Evolutionary conservation across 352 stramenopile species (phyloP), one percentile per base, ranked within the genome.

Genomic region (Globisporangium okanoganense): DNA sequence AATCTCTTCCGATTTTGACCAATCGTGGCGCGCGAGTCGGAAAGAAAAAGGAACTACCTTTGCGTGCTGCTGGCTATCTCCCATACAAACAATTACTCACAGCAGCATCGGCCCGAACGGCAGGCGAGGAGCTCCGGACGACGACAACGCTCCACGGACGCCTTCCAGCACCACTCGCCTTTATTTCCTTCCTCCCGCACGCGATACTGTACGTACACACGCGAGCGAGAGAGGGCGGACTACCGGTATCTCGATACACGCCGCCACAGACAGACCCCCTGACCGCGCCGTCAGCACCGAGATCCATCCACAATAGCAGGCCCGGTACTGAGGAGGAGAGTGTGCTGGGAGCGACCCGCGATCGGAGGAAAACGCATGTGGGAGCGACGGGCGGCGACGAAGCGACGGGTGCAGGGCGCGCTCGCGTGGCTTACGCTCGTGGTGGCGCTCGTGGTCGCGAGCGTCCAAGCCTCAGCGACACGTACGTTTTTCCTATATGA

Each of bases 351-450:
- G n/a, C 54, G 38, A 48, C n/a, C 33, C 13, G n/a, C 35, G 36
- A 14, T 6, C 44, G 36, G 41, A 33, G 29, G 29, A 33, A 33
- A 3, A 33, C 29, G 6, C 24, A 64, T 64, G 58, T 64, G 58
- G 58, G 58, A 64, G 36, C 49, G 38, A 29, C 24, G 57, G 16
- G 12, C 22, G 18, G 40, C n/a, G 41, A 36, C 27, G 12, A 56
- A 50, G 57, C 57, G 57, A 12, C 47, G 48, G 16, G 33, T 16
- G 41, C 47, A 64, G 48, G 31, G 58, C 24, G 48, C 22, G 35
- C 36, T 64, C 58, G 48, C 48, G 48, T 64, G 58, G 58, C 35
- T 51, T 48, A 58, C 58, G 20, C 33, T 64, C 48, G 58, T 52
- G 10, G 48, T 64, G 10, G 58, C 58, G 35, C 58, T 64, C 58